Conservation (phyloP, 768 basidiomycete genomes). For the Boletus reticulatus region DNA sequence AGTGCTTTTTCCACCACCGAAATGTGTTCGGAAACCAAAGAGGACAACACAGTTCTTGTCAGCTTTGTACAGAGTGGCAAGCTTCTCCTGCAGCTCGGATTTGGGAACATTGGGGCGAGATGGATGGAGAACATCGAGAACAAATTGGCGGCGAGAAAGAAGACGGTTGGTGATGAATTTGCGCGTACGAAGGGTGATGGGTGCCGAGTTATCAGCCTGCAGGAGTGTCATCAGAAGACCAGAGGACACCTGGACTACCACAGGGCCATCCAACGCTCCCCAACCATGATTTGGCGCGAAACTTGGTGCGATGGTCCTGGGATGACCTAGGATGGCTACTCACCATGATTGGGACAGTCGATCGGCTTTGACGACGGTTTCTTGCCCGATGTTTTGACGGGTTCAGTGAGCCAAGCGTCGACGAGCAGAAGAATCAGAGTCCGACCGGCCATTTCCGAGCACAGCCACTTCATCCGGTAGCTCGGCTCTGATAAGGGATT, state of each 20-base stretch:
- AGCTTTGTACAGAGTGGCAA: constrained; percentile 90
- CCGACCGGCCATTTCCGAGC: constrained; percentile 46
- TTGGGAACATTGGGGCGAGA: constrained; percentile 92
- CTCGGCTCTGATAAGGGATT: not conserved
- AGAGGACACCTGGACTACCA: constrained; percentile 20
- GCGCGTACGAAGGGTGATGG: constrained; percentile 95
- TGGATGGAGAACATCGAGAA: constrained; percentile 95
- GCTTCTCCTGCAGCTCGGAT: constrained; percentile 87
- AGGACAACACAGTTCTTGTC: constrained; percentile 88
- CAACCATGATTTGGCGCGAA: constrained; percentile 6
- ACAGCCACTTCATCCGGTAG: constrained; percentile 22
- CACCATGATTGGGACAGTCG: constrained; percentile 35
- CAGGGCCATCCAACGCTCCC: constrained; percentile 27
- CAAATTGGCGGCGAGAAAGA: constrained; percentile 92
- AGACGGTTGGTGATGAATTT: constrained; percentile 99
- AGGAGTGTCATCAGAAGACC: constrained; percentile 17
- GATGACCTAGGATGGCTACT: constrained; percentile 19
- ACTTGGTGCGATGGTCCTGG: not conserved
- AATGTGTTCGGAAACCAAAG: constrained; percentile 93
- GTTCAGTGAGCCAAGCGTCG: constrained; percentile 11
- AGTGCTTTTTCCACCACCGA: constrained; percentile 97
- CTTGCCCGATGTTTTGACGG: constrained; percentile 29
- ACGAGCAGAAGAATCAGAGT: constrained; percentile 21
- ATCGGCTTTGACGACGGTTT: constrained; percentile 21
- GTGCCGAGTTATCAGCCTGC: constrained; percentile 76